Evolutionary conservation across 2,329 filamentous ascomycete species (phyloP), one percentile per base, ranked within the genome.

Genomic region (Niveomyces coronatus): DNA sequence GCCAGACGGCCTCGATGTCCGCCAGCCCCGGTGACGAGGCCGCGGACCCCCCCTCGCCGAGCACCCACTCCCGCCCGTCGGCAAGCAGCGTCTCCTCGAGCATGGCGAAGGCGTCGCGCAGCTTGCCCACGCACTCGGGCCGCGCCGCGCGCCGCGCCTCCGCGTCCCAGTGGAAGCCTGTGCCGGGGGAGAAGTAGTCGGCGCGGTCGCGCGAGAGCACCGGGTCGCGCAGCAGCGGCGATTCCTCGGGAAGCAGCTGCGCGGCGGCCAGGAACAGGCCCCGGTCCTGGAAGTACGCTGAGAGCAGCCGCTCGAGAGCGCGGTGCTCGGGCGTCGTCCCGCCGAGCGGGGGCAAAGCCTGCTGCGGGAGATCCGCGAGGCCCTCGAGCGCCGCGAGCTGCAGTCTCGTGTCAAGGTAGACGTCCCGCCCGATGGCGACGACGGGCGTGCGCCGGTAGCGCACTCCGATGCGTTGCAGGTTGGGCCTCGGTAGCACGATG

Each of bases 1-100:
- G 67, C 77, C 76, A 85, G 10, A 81, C 60, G 30, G 71, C 75
- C 58, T 86, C 76, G 43, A 86, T 75, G 53, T 87, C 82, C 4
- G 73, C 77, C 44, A 84, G 54, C 2, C 63, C 67, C 2, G 76
- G 74, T 14, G 55, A 54, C 3, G 65, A 50, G 1, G 66, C n/a
- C n/a, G n/a, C n/a, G n/a, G n/a, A n/a, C n/a, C n/a, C n/a, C n/a
- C n/a, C n/a, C n/a, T n/a, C 71, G 9, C 61, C 64, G 10, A 79
- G 57, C 8, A 85, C 57, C 80, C 79, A 86, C 3, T 68, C 53
- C 39, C 79, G 65, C n/a, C 74, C 78, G 57, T 85, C 80, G 1
- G 64, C 70, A 5, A 87, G 62, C 38, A 85, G 53, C 1, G 68
- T 72, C 3, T 58, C 64, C 60, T 87, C 82, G 3, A 85, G 53